Evolutionary conservation across 129 eudicot genomes (phyloP), one percentile per base, ranked within the genome.

Genomic region (Smallanthus sonchifolius): DNA sequence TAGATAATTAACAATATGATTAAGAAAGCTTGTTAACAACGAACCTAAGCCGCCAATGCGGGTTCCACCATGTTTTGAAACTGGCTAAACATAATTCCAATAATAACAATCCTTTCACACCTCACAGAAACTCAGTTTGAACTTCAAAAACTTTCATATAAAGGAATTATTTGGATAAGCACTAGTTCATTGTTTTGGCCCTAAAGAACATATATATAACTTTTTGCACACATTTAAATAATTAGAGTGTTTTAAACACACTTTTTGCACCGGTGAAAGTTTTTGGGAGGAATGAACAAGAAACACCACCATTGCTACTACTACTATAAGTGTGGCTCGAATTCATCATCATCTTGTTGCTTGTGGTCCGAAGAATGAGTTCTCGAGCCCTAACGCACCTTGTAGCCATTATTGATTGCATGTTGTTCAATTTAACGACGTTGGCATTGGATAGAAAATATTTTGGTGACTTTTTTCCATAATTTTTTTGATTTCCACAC

Each of bases 391-490:
- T 72, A 30, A 70, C 11, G 62, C 78, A 48, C 74, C 75, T 67
- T 37, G 78, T 51, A 56, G 82, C 80, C 63, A 79, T 72, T 15
- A 84, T 54, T 64, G 89, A 76, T 82, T 85, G 89, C 89, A 85
- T 85, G 35, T 38, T 60, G 77, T 77, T 37, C 51, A 54, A 44
- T 16, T 20, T 71, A 61, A 61, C 65, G 36, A 35, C 1, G 66
- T 30, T 44, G 39, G 15, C 28, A 73, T 67, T 49, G 65, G 57
- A 48, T 36, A n/a, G 72, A 51, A 74, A 49, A 59, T n/a, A n/a
- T n/a, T n/a, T n/a, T n/a, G n/a, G n/a, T n/a, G n/a, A n/a, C n/a
- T n/a, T n/a, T n/a, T n/a, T n/a, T n/a, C n/a, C n/a, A n/a, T n/a
- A n/a, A n/a, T n/a, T n/a, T n/a, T n/a, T n/a, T n/a, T n/a, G n/a